A percentile compares a stretch with the other conserved stretches of the same genome.
These are phyloP conservation scores for Mucuna pruriens DNA, from an alignment of 306 rosid species.

Conservation along the genomic window DNA sequence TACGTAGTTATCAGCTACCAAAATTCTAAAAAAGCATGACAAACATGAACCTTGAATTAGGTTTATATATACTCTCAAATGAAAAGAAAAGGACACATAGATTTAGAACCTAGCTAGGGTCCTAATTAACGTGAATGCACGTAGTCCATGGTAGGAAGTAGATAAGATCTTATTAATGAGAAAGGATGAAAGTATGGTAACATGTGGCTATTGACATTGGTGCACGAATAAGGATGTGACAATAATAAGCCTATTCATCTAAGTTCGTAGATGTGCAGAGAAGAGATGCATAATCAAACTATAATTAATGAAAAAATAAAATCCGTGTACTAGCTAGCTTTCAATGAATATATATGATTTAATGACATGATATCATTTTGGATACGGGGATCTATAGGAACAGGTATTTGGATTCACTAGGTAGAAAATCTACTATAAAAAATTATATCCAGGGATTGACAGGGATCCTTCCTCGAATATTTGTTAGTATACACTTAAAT, in stretches of 20 bases:
- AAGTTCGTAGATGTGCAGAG: slow-evolving; percentile 5
- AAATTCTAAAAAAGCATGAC: too few relatives aligned
- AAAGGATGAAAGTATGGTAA: background rate
- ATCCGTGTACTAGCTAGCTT: slow-evolving; percentile 13
- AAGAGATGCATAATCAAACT: slow-evolving; percentile 1
- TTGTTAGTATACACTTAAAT: background rate
- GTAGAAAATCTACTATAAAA: slow-evolving; percentile 27
- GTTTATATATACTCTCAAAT: background rate
- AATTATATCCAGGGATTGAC: slow-evolving; percentile 31
- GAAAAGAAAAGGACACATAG: background rate
- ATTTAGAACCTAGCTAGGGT: background rate
- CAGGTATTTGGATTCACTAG: slow-evolving; percentile 30
- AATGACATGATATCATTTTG: slow-evolving; percentile 35
- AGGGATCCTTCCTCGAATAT: slow-evolving; percentile 25
- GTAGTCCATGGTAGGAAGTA: background rate
- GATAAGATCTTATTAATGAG: background rate
- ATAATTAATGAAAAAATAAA: slow-evolving; percentile 37
- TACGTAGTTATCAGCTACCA: too few relatives aligned
- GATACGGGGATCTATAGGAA: slow-evolving; percentile 41
- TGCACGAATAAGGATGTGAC: background rate
- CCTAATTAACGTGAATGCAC: background rate
- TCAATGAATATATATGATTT: background rate
- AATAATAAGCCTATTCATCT: background rate
- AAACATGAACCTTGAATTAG: slow-evolving; percentile 1
- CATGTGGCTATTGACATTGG: slow-evolving; percentile 5